phyloP scores from a whole-genome alignment of 257 asterid species.

The Capsicum baccatum region DNA sequence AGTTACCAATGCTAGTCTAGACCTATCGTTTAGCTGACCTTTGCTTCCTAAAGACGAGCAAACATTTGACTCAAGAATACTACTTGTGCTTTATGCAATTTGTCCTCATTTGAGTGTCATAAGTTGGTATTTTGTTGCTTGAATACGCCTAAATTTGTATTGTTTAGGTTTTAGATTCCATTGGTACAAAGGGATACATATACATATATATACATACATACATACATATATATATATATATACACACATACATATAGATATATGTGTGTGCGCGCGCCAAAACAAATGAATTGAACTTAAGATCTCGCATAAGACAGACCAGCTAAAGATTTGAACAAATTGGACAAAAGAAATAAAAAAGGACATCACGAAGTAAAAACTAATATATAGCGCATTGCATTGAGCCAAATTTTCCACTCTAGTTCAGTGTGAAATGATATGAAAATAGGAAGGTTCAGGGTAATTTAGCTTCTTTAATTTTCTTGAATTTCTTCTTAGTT shows the following conservation, averaged over 20 bases:
- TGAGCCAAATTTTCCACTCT: no score
- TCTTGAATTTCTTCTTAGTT: background rate
- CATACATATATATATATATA: no score
- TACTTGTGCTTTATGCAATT: background rate
- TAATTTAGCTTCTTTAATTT: background rate
- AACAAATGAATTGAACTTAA: background rate
- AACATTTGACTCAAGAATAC: background rate
- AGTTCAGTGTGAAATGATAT: no score
- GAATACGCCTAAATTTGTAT: background rate
- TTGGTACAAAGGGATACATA: no score
- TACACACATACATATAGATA: no score
- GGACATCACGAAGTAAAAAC: background rate
- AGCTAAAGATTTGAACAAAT: background rate
- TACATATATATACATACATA: no score
- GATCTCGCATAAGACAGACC: background rate
- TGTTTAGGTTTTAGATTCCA: background rate
- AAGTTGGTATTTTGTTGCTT: background rate
- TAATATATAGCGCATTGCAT: no score
- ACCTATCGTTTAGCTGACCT: background rate
- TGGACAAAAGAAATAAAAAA: background rate
- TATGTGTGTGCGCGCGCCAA: no score
- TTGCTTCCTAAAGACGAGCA: background rate
- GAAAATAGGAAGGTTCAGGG: no score
- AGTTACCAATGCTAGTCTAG: background rate
- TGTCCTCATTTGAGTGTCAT: background rate